phyloP scores from a whole-genome alignment of 495 filamentous ascomycete species.

The Penicillium chermesinum region DNA sequence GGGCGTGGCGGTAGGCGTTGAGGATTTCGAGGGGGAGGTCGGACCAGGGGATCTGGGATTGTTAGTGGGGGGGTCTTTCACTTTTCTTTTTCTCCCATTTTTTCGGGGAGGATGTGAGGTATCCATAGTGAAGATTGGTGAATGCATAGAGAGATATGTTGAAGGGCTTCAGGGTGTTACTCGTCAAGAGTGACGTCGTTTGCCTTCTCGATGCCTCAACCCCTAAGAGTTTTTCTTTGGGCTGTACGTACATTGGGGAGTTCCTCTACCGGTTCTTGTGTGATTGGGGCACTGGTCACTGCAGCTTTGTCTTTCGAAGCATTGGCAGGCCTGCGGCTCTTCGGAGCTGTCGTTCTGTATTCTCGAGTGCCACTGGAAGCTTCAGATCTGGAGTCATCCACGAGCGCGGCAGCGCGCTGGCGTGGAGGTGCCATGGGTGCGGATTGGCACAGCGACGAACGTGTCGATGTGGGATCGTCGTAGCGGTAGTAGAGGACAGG shows the following conservation, averaged over 20 bases:
- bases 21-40: constrained; percentile 66
- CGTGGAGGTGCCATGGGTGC: constrained; percentile 44
- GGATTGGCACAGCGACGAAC: background rate
- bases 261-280: constrained; percentile 21
- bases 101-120: no score
- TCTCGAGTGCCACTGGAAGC: constrained; percentile 49
- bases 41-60: constrained; percentile 65
- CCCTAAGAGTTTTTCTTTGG: constrained; percentile 1
- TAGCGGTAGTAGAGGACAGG: background rate
- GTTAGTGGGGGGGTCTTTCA: background rate
- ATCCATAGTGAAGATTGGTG: background rate
- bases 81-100: no score
- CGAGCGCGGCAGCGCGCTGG: constrained; percentile 36
- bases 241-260: constrained; percentile 30
- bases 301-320: constrained; percentile 27
- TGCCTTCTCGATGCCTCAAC: background rate
- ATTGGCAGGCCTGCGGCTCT: constrained; percentile 30
- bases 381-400: constrained; percentile 52
- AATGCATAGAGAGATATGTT: background rate
- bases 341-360: constrained; percentile 29
- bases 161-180: background rate
- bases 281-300: constrained; percentile 34
- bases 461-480: background rate
- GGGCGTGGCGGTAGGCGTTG: constrained; percentile 73
- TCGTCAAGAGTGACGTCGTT: constrained; percentile 1